phyloP scores from a whole-genome alignment of 768 basidiomycete genomes.

The Mycena vitilis region DNA sequence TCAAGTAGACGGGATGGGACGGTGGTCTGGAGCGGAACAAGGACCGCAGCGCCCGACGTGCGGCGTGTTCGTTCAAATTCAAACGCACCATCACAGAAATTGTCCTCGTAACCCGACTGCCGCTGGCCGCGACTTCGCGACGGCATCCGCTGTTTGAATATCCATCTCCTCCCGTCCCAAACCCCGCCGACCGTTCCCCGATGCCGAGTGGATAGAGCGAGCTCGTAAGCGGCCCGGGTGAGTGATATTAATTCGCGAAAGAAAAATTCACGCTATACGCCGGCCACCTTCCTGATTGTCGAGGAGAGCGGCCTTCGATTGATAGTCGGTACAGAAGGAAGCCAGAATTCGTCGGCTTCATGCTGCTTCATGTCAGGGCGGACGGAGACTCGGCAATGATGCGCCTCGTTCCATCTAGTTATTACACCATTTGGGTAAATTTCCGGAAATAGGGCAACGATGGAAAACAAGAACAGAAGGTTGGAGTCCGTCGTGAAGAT shows the following conservation, averaged over 20 bases:
- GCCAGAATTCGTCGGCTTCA: not conserved
- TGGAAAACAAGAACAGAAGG: constrained; percentile 7
- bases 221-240: not conserved
- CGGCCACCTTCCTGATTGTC: not conserved
- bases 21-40: not conserved
- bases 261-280: not conserved
- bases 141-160: not conserved
- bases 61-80: not conserved
- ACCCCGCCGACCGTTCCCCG: not conserved
- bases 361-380: not conserved
- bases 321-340: constrained; percentile 3
- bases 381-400: constrained; percentile 2
- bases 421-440: constrained; percentile 21
- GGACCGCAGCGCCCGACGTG: not conserved
- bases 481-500: not conserved
- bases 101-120: no score
- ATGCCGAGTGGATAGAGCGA: not conserved
- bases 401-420: constrained; percentile 7
- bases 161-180: not conserved
- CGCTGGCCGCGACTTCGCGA: not conserved
- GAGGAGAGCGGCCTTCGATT: not conserved
- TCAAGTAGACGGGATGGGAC: not conserved
- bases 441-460: constrained; percentile 10
- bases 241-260: not conserved
- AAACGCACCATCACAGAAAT: not conserved